Evolutionary conservation across 2,329 filamentous ascomycete species (phyloP), one percentile per base, ranked within the genome.

Genomic region (Xylaria sp.): DNA sequence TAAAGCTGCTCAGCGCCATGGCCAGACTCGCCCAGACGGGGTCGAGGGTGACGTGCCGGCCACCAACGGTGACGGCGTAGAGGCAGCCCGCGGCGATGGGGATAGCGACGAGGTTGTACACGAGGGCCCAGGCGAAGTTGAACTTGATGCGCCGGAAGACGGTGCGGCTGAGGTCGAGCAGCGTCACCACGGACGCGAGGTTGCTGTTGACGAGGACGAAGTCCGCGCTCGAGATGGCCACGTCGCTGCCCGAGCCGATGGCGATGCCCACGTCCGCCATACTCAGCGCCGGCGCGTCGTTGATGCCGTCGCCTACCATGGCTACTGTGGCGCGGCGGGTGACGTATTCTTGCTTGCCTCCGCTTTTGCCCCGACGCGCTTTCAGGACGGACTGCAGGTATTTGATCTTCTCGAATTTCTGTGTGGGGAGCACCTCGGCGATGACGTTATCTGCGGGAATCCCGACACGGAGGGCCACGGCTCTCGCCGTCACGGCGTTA

Each of bases 1-100:
- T 96, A 73, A 98, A 90, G 79, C 92, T 95, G 80, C 94, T 97
- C 79, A 94, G 80, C 31, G 95, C 95, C 95, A 98, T 98, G 0
- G 94, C 94, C 78, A 97, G 81, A 73, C 90, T 91, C 5, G 94
- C 95, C 94, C 94, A 98, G 1, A 92, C 92, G 0, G 92, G 92
- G 78, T 93, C 90, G 56, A 94, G 81, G 69, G 87, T 83, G 23
- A 94, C 80, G 77, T 92, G 91, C n/a, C 78, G 78, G 1, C 84
- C 86, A 1, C 78, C 75, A 3, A 79, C 78, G 62, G 75, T 78
- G 56, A 90, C 72, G 1, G 86, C 82, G 79, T 92, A 97, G 67
- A 97, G 82, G 46, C 91, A 91, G 1, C 94, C 94, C 0, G 94
- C 94, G 0, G 94, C 93, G 66, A 97, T 86, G 0, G 94, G 94